Conservation (phyloP, 2,329 filamentous ascomycete species). For the Coniella vitis region DNA sequence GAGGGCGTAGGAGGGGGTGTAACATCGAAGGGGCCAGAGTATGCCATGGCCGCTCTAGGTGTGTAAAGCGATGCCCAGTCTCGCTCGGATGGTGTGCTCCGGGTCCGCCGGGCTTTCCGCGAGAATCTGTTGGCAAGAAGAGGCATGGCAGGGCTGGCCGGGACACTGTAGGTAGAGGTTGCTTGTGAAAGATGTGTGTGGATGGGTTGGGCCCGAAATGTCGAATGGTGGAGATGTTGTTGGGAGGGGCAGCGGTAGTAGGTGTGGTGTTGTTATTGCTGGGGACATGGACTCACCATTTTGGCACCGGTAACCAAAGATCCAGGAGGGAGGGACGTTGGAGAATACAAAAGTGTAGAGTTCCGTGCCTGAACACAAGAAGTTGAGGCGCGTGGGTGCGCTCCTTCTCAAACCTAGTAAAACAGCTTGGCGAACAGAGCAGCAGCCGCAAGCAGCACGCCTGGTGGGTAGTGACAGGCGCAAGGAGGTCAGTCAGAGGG, state of each 20-base stretch:
- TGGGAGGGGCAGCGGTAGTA: constrained; percentile 1
- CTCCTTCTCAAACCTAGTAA: too few relatives aligned
- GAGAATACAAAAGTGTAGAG: background rate
- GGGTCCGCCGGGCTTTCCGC: constrained; percentile 13
- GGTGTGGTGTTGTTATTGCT: constrained; percentile 6
- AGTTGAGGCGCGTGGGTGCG: constrained; percentile 3
- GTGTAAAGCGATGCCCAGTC: constrained; percentile 6
- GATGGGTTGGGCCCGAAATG: background rate
- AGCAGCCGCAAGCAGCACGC: constrained; percentile 4
- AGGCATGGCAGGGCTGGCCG: constrained; percentile 7
- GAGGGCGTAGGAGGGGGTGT: constrained; percentile 10
- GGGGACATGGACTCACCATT: constrained; percentile 9
- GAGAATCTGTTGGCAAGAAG: constrained; percentile 2
- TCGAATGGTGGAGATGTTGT: background rate
- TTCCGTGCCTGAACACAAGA: constrained; percentile 5
- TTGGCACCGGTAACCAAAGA: constrained; percentile 2
- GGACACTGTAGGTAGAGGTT: background rate
- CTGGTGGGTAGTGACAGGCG: background rate
- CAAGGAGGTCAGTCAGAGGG: background rate
- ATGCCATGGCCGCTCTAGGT: constrained; percentile 2
- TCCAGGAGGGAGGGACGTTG: background rate
- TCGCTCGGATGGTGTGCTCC: constrained; percentile 10
- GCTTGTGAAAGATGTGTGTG: constrained; percentile 8
- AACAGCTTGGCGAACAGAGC: background rate
- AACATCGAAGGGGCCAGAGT: constrained; percentile 28